These are phyloP conservation scores for Xylaria sp. DNA, from an alignment of 495 filamentous ascomycete genomes.

Conservation along the genomic window DNA sequence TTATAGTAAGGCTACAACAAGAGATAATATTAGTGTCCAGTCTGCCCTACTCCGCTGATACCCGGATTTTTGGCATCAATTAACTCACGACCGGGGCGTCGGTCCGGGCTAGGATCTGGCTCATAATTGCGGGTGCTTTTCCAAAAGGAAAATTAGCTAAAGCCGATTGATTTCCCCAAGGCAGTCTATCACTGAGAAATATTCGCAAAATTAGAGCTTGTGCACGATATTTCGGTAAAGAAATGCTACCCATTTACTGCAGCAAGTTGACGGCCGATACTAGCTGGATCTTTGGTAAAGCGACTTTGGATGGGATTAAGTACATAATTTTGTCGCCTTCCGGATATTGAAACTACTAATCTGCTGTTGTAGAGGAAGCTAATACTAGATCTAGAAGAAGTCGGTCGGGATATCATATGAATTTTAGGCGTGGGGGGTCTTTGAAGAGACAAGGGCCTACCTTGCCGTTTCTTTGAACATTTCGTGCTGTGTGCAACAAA, in stretches of 20 bases:
- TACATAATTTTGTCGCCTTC: not conserved
- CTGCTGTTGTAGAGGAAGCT: too few species aligned
- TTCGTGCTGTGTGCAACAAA: not conserved
- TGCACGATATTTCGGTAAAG: not conserved
- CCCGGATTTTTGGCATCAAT: not conserved
- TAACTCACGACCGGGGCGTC: not conserved
- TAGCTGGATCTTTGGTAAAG: not conserved
- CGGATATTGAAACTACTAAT: not conserved
- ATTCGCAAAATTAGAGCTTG: not conserved
- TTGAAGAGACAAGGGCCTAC: not conserved
- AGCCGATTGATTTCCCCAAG: not conserved
- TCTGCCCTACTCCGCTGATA: not conserved
- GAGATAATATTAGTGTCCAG: not conserved
- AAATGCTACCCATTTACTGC: not conserved
- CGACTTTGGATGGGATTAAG: not conserved
- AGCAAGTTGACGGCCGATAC: not conserved
- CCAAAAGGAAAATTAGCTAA: not conserved
- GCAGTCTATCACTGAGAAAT: not conserved
- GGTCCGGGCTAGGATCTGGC: not conserved
- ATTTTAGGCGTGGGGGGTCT: not conserved
- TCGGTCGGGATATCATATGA: too few species aligned
- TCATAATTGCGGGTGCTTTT: not conserved
- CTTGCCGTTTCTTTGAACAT: conserved; percentile 4
- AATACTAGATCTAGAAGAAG: too few species aligned
- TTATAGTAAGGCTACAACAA: not conserved